Evolutionary conservation across 345 rosid species (phyloP).

Genomic region (Microthlaspi erraticum): DNA sequence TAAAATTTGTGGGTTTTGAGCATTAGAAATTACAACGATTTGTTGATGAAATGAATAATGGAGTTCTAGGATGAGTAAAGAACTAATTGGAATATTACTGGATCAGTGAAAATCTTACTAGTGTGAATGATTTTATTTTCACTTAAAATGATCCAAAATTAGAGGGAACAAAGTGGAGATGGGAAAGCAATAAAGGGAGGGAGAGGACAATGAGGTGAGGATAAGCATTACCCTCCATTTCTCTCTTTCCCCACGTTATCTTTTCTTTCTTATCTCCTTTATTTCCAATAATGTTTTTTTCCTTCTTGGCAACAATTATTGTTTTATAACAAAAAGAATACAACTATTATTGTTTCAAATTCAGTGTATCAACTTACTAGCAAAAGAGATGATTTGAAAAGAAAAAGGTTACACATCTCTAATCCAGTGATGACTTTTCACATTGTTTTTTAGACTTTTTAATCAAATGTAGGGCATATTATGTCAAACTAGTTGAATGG

Average conservation of each 20-base stretch:
- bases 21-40: neutral
- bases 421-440: neutral
- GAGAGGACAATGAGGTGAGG: slow-evolving; percentile 40
- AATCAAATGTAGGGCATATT: neutral
- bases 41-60: neutral
- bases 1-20: slow-evolving; percentile 7
- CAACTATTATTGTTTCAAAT: slow-evolving; percentile 16
- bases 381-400: neutral
- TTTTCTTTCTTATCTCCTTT: slow-evolving; percentile 32
- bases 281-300: neutral
- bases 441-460: neutral
- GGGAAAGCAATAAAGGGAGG: slow-evolving; percentile 36
- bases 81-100: slow-evolving; percentile 19
- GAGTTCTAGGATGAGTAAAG: slow-evolving; percentile 1
- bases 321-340: neutral
- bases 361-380: slow-evolving; percentile 20
- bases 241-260: slow-evolving; percentile 41
- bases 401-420: neutral
- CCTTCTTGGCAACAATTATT: slow-evolving; percentile 10
- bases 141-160: slow-evolving; percentile 14
- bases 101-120: slow-evolving; percentile 12
- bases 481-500: neutral
- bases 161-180: slow-evolving; percentile 41
- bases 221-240: slow-evolving; percentile 38
- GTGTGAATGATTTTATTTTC: neutral